Base-by-base conservation (phyloP, 805 yeast species). In the Candida nitratophila region DNA sequence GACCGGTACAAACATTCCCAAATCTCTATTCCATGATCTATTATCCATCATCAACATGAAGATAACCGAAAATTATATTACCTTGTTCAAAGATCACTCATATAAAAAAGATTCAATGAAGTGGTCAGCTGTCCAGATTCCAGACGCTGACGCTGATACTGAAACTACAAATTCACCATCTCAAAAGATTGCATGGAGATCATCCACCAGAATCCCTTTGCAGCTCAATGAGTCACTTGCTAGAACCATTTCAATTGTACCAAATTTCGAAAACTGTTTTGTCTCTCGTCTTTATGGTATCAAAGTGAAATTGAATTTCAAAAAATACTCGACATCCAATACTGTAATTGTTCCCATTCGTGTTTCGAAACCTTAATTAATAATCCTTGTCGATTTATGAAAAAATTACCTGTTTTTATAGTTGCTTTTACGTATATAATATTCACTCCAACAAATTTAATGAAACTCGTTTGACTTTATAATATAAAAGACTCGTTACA, bases 261-360 rank as follows among this genome's bases (percentile, higher is more conserved):
- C 88, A 1, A 71, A 71, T 44, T 82, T 81, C 57, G 86, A 81
- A 51, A 73, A 71, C 41, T 83, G 88, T 59, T 60, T 77, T 44
- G 66, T 80, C n/a, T 73, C 81, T 4, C 68, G 88, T 54, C 58
- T 73, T 16, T 81, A 83, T 56, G 68, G 75, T 47, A 17, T 59
- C 22, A 27, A 27, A 6, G 40, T 57, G 6, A 44, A 44, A 2
- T 34, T 54, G 14, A 34, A 46, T 6, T 43, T 44, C 16, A 51
- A 45, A 16, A 44, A 40, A 16, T 41, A 43, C 15, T 4, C 21
- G 4, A 5, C 21, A 8, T 19, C n/a, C 10, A 16, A 8, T 5
- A 32, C 37, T 1, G 14, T 45, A 12, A 27, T 31, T 21, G 17
- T 44, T 30, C 50, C 50, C 3, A 43, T 50, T 26, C 36, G 38